Evolutionary conservation across 768 basidiomycete species (phyloP), one percentile per base, ranked within the genome.

Genomic region (Lentinula lateritia): DNA sequence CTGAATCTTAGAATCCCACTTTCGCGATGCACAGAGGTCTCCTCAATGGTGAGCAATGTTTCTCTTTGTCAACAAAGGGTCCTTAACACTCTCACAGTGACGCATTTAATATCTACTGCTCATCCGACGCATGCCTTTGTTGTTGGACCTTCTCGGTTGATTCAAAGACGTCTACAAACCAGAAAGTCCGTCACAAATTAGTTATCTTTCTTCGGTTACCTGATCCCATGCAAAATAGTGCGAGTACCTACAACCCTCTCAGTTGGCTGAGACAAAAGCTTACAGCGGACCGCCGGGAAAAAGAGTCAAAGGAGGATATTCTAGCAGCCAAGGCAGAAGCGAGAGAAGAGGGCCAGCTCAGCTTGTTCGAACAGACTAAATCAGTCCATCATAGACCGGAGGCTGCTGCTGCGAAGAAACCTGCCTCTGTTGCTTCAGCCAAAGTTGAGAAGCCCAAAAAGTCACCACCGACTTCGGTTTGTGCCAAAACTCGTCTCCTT

Each of bases 231-330:
- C 28, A 53, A 23, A 41, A 32, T 61, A 76, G 79, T 65, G 73
- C 73, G 34, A 84, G 85, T 64, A 80, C 80, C 45, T 77, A 82
- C 64, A 82, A 78, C 66, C 87, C 88, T 23, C 66, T 90, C 48
- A 74, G 77, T 16, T 90, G 89, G 89, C 70, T 91, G 8, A 80
- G 78, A 62, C 81, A 88, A 50, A 84, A 82, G 59, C 74, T 90
- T 13, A 74, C 75, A 3, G 82, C 85, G 0, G 72, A 71, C 6
- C 68, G 80, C 23, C 80, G 80, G 56, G 75, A 82, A 69, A 77
- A 75, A 66, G 72, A 71, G 60, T 73, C 74, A 36, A 72, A 75
- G 56, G 80, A 82, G 64, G 80, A 83, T 59, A 70, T 81, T 6
- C 71, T 75, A 53, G 77, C 77, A 41, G 77, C 78, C 32, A 80